Evolutionary conservation across 2,329 filamentous ascomycete species (phyloP).

Genomic region (Fusarium sp.): DNA sequence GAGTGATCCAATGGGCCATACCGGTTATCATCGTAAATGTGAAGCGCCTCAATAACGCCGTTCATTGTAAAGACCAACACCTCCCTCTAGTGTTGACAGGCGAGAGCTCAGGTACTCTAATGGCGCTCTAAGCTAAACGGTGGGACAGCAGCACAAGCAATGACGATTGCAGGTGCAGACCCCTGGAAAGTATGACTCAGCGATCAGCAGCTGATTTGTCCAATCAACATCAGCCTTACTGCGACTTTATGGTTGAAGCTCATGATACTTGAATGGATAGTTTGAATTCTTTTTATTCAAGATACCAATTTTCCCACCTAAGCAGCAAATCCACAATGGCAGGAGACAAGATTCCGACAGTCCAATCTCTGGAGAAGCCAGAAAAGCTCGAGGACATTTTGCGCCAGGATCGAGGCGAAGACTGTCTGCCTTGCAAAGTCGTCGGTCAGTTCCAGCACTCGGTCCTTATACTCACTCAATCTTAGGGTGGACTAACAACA

Average conservation of each 20-base stretch:
- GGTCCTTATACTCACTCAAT: conserved; percentile 3
- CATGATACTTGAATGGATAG: conserved; percentile 22
- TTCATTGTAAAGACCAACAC: conserved; percentile 70
- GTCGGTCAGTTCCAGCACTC: conserved; percentile 67
- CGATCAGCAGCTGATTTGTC: conserved; percentile 16
- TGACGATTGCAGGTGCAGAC: conserved; percentile 48
- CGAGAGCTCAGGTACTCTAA: conserved; percentile 5
- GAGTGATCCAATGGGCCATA: conserved; percentile 53
- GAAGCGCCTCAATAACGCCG: conserved; percentile 91
- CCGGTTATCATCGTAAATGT: conserved; percentile 98
- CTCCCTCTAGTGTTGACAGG: conserved; percentile 42
- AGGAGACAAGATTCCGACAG: conserved; percentile 59
- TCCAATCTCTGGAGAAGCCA: conserved; percentile 68
- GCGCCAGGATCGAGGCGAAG: conserved; percentile 67
- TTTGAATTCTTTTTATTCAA: background rate
- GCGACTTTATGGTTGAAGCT: conserved; percentile 31
- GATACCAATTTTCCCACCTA: background rate
- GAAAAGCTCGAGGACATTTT: conserved; percentile 71
- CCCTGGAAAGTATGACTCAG: conserved; percentile 45
- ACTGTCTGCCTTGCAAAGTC: conserved; percentile 78
- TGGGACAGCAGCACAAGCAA: conserved; percentile 31
- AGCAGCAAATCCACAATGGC: conserved; percentile 46
- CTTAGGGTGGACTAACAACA: conserved; percentile 29
- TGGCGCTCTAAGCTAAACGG: background rate
- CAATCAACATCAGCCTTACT: conserved; percentile 39